Evolutionary conservation across 495 filamentous ascomycete genomes (phyloP).

Genomic region (Darksidea phi): DNA sequence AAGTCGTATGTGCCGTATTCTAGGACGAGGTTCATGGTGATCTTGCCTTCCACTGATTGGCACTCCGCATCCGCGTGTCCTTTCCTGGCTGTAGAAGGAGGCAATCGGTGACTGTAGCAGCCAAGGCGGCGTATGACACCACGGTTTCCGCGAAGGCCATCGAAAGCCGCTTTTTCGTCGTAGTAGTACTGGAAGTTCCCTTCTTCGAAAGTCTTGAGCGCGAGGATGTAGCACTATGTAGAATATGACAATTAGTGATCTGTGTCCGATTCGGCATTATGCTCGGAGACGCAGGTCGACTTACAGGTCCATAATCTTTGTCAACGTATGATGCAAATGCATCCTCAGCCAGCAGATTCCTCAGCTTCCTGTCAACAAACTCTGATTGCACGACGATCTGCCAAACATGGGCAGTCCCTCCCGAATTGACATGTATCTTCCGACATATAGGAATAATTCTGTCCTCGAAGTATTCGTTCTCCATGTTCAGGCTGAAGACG

Average conservation of each 20-base stretch:
- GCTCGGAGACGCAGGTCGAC: neutral
- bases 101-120: conserved; percentile 23
- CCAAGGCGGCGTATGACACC: conserved; percentile 42
- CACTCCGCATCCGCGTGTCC: neutral
- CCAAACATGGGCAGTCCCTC: conserved; percentile 42
- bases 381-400: conserved; percentile 41
- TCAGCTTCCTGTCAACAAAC: conserved; percentile 33
- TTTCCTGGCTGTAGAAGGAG: neutral
- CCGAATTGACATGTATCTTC: conserved; percentile 29
- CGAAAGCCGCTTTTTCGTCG: conserved; percentile 42
- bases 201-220: conserved; percentile 41
- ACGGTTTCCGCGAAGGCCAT: conserved; percentile 25
- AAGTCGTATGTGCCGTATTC: conserved; percentile 45
- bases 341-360: conserved; percentile 7
- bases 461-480: conserved; percentile 16
- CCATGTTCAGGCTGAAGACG: conserved; percentile 35
- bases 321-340: conserved; percentile 24
- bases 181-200: conserved; percentile 32
- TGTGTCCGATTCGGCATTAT: neutral
- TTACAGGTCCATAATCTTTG: conserved; percentile 14
- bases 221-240: conserved; percentile 43
- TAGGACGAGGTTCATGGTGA: conserved; percentile 42
- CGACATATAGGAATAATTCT: conserved; percentile 41
- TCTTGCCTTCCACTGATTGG: neutral
- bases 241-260: conserved; percentile 7